These are phyloP conservation scores for Trametes gibbosa DNA, from an alignment of 768 basidiomycete species.

Conservation along the genomic window DNA sequence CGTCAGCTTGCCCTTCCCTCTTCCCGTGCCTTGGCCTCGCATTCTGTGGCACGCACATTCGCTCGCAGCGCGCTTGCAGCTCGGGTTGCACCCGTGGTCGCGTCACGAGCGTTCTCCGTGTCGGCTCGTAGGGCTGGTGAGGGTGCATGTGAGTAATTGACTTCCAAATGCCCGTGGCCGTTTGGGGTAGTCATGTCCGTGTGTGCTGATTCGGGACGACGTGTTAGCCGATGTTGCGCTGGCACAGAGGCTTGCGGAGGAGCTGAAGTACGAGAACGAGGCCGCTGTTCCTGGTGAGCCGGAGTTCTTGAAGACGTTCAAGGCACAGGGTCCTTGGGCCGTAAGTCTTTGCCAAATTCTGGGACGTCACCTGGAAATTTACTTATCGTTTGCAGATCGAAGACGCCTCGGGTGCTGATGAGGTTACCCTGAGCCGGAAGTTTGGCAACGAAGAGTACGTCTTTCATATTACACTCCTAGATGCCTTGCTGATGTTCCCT, in stretches of 20 bases:
- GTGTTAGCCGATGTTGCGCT: constrained; percentile 69
- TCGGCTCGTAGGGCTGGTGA: constrained; percentile 39
- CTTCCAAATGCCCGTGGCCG: not conserved
- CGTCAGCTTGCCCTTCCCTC: constrained; percentile 52
- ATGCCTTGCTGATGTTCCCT: not conserved
- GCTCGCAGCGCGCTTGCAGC: constrained; percentile 24
- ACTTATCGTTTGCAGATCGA: constrained; percentile 47
- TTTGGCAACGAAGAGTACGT: constrained; percentile 90
- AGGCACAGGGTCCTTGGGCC: constrained; percentile 72
- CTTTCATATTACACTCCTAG: not conserved
- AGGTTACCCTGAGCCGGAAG: constrained; percentile 75
- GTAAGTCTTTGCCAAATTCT: constrained; percentile 41
- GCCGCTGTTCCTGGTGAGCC: constrained; percentile 48
- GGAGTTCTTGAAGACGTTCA: constrained; percentile 77
- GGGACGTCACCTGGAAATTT: not conserved
- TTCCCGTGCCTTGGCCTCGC: constrained; percentile 35
- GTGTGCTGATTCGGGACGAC: not conserved
- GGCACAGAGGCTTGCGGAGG: constrained; percentile 71
- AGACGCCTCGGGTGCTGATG: constrained; percentile 71
- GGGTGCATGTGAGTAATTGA: constrained; percentile 40
- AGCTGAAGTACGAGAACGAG: constrained; percentile 85
- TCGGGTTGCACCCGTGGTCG: constrained; percentile 24
- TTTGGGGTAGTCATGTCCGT: not conserved
- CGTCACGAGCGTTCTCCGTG: constrained; percentile 40
- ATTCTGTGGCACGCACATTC: constrained; percentile 22